Evolutionary conservation across 306 rosid genomes (phyloP), one percentile per base, ranked within the genome.

Genomic region (Lupinus albus): DNA sequence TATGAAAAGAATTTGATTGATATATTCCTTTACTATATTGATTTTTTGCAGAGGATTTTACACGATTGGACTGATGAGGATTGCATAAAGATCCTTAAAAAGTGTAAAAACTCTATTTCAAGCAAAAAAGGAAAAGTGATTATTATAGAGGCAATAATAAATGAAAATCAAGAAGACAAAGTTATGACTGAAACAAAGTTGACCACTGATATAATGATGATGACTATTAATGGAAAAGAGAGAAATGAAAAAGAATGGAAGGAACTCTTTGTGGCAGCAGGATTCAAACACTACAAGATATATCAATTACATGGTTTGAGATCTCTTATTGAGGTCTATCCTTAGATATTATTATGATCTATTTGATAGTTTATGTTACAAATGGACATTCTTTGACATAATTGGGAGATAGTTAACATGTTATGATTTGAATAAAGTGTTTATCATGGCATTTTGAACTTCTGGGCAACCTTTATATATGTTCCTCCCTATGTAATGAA

Each of bases 281-380:
- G 80, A 6, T 77, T 79, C 38, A 35, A 67, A 48, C 21, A 15
- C 46, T 79, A 74, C 71, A 75, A 71, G 53, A 59, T 85, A 7
- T 57, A 54, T 0, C 66, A 67, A 2, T 38, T 66, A 0, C 16
- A 67, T 6, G 78, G 78, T 8, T 13, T 59, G 5, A 71, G 69
- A 30, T 85, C 84, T 77, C 16, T 82, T 5, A 64, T 79, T 57
- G 87, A 82, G 68, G 73, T 79, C 35, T 80, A 49, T 58, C 81
- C 81, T 42, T 84, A 58, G 14, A 16, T 11, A 25, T 4, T 12
- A 3, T 39, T 5, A 33, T 33, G 38, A 33, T 33, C 38, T 33
- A 33, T 33, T 33, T 33, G 38, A 33, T 33, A 33, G 8, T 33
- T 5, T 33, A 33, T 33, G 38, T 33, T 33, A 33, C 8, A 1